phyloP scores from a whole-genome alignment of 2,329 filamentous ascomycete species.

The Beauveria rudraprayagi region DNA sequence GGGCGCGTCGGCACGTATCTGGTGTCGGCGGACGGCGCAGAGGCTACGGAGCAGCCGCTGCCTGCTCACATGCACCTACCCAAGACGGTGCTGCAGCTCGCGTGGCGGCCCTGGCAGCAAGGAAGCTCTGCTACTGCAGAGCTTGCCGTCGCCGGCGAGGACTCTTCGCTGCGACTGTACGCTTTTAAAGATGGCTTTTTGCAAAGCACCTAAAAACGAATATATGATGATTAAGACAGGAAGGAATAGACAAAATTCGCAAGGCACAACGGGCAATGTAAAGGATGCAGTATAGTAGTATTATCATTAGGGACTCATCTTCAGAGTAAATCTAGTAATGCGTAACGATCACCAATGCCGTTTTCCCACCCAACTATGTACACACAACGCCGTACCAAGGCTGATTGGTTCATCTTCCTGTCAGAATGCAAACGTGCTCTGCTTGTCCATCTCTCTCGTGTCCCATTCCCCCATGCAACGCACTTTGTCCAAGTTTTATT shows the following conservation, averaged over 20 bases:
- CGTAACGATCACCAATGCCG: not conserved
- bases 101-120: constrained; percentile 51
- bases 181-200: constrained; percentile 28
- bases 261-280: not conserved
- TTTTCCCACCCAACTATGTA: not conserved
- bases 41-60: constrained; percentile 28
- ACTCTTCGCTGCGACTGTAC: constrained; percentile 53
- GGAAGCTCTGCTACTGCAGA: constrained; percentile 26
- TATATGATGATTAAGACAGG: not conserved
- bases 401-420: not conserved
- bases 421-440: not conserved
- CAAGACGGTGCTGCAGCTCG: constrained; percentile 57
- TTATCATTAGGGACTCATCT: constrained; percentile 9
- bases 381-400: not conserved
- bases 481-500: too few species aligned
- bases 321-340: constrained; percentile 3
- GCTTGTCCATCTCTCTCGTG: not conserved
- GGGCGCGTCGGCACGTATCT: constrained; percentile 38
- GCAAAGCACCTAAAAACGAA: not conserved
- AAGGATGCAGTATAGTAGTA: not conserved
- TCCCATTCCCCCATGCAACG: not conserved
- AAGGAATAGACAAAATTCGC: not conserved
- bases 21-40: constrained; percentile 32
- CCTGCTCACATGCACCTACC: constrained; percentile 44
- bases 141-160: constrained; percentile 51